phyloP scores from a whole-genome alignment of 768 basidiomycete species.

The Mycena metata region DNA sequence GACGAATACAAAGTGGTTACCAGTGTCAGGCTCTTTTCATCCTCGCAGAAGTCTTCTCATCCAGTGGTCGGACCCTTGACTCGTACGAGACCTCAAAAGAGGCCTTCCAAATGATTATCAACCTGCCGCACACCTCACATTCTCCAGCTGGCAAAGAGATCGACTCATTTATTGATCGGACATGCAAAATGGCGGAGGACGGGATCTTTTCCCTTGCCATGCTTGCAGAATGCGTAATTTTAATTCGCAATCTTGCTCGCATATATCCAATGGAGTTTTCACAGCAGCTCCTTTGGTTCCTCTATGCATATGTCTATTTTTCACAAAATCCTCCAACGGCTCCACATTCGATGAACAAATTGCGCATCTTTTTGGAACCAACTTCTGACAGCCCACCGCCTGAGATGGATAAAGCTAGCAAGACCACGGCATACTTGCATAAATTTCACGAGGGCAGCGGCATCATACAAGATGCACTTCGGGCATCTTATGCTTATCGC shows the following conservation, averaged over 20 bases:
- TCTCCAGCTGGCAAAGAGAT: neutral
- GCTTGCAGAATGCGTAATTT: constrained; percentile 11
- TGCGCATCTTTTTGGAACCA: constrained; percentile 16
- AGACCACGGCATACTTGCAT: too few species aligned
- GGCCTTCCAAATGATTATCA: neutral
- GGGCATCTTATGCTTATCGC: too few species aligned
- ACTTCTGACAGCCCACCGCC: neutral
- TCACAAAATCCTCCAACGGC: neutral
- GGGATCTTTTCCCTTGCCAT: neutral
- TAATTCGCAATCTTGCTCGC: too few species aligned
- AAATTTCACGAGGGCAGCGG: too few species aligned
- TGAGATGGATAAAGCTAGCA: neutral
- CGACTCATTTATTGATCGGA: constrained; percentile 8
- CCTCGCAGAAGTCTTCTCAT: neutral
- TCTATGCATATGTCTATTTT: neutral
- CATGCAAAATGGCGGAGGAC: constrained; percentile 8
- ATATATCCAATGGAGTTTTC: neutral
- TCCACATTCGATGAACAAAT: neutral
- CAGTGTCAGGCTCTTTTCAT: neutral
- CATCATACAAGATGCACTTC: too few species aligned
- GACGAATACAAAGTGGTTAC: too few species aligned
- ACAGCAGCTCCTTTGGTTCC: constrained; percentile 10
- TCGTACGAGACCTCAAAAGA: constrained; percentile 9
- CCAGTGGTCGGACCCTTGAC: neutral
- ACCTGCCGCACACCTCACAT: neutral